Conservation (phyloP, 1,284 basidiomycete species). For the Cryptococcus sp. region DNA sequence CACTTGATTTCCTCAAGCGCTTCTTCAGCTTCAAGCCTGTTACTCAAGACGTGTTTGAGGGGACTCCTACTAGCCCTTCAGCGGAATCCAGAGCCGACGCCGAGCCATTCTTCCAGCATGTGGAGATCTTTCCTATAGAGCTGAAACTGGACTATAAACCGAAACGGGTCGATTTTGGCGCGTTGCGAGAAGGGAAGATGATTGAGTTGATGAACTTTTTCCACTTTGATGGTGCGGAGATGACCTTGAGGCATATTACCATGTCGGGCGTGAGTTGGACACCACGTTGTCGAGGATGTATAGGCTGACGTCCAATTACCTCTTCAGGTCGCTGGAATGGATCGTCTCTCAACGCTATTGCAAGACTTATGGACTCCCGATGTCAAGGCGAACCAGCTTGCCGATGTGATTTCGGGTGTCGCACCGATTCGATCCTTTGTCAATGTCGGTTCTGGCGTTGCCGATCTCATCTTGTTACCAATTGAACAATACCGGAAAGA, state of each 20-base stretch:
- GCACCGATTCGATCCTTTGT: slow-evolving; percentile 92
- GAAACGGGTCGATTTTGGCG: slow-evolving; percentile 90
- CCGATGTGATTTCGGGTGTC: slow-evolving; percentile 96
- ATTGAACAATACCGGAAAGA: slow-evolving; percentile 98
- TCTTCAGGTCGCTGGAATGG: slow-evolving; percentile 79
- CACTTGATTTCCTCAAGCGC: slow-evolving; percentile 94
- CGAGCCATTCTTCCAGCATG: slow-evolving; percentile 53
- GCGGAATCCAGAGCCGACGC: slow-evolving; percentile 42
- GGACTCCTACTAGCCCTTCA: slow-evolving; percentile 42
- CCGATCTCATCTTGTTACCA: slow-evolving; percentile 90
- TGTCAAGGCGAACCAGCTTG: slow-evolving; percentile 96
- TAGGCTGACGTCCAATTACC: neutral
- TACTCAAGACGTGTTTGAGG: slow-evolving; percentile 44
- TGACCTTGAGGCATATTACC: slow-evolving; percentile 92
- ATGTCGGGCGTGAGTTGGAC: slow-evolving; percentile 74
- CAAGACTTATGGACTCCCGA: slow-evolving; percentile 99
- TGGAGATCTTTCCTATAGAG: slow-evolving; percentile 63
- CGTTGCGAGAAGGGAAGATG: slow-evolving; percentile 84
- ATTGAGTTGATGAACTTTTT: slow-evolving; percentile 99
- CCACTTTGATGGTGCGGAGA: slow-evolving; percentile 98
- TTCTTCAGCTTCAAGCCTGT: slow-evolving; percentile 88
- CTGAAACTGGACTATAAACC: slow-evolving; percentile 98
- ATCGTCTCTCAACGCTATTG: slow-evolving; percentile 80
- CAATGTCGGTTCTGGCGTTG: slow-evolving; percentile 94
- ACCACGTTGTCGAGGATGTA: neutral